Evolutionary conservation across 305 asterid species (phyloP).

Genomic region (Fraxinus angustifolia): DNA sequence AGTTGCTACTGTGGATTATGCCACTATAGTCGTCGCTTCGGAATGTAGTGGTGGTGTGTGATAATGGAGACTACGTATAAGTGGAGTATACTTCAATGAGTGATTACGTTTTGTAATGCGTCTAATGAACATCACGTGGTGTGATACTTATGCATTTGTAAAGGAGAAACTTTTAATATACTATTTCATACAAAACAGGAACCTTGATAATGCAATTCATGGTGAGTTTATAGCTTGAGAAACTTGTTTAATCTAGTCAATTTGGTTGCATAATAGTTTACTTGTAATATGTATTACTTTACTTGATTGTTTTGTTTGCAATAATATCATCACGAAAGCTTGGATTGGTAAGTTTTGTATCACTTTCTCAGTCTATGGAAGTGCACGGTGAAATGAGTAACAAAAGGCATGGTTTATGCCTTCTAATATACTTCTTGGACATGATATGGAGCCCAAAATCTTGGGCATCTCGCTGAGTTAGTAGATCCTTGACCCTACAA

Average conservation of each 20-base stretch:
- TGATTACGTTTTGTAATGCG: no score
- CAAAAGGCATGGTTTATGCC: slow-evolving; percentile 71
- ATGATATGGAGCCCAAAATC: slow-evolving; percentile 76
- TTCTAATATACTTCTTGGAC: slow-evolving; percentile 70
- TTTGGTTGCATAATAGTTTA: background rate
- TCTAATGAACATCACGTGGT: no score
- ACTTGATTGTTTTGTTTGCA: slow-evolving; percentile 5
- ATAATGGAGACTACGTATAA: no score
- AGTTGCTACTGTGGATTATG: no score
- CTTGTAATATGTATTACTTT: background rate
- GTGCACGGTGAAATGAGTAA: slow-evolving; percentile 74
- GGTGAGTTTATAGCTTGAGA: background rate
- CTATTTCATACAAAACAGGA: no score
- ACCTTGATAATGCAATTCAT: no score
- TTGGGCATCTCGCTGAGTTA: slow-evolving; percentile 77
- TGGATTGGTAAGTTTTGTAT: slow-evolving; percentile 54
- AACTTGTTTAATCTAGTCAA: background rate
- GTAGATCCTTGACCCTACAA: slow-evolving; percentile 57
- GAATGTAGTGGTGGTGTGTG: no score
- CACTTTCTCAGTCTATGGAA: slow-evolving; percentile 61
- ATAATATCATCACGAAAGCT: slow-evolving; percentile 53
- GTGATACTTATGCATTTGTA: no score
- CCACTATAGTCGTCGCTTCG: no score
- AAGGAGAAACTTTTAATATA: no score
- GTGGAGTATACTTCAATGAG: no score